These are phyloP conservation scores for Huiozyma naganishii DNA, from an alignment of 805 yeast genomes.

Conservation along the genomic window DNA sequence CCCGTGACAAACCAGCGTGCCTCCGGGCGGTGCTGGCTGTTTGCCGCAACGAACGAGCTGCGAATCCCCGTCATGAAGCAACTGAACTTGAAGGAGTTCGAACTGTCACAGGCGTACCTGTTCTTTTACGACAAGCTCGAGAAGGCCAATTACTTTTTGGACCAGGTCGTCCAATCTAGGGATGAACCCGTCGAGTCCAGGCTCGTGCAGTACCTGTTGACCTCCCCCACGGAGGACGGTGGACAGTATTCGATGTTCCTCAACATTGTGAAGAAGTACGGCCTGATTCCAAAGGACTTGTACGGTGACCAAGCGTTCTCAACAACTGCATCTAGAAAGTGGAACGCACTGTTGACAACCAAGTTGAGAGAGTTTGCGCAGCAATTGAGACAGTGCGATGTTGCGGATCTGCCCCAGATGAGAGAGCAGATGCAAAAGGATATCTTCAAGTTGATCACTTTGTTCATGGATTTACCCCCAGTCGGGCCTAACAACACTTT, in stretches of 20 bases:
- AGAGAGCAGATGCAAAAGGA: conserved; percentile 45
- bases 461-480: conserved; percentile 74
- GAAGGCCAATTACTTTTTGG: conserved; percentile 70
- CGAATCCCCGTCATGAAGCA: conserved; percentile 52
- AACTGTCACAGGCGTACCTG: conserved; percentile 66
- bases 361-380: conserved; percentile 74
- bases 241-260: conserved; percentile 83
- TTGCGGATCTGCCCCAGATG: conserved; percentile 30
- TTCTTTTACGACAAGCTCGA: conserved; percentile 83
- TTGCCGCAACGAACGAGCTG: conserved; percentile 69
- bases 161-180: conserved; percentile 62
- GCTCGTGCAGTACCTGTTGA: conserved; percentile 51
- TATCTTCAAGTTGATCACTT: conserved; percentile 52
- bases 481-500: conserved; percentile 52
- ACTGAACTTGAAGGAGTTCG: conserved; percentile 56
- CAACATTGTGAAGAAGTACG: conserved; percentile 69
- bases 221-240: conserved; percentile 68
- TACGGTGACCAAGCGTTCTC: conserved; percentile 61
- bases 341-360: conserved; percentile 55
- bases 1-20: conserved; percentile 66
- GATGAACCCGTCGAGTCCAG: conserved; percentile 60
- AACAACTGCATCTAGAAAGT: conserved; percentile 37
- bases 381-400: conserved; percentile 38
- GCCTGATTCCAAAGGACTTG: conserved; percentile 61
- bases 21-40: conserved; percentile 83